Percentiles rank a stretch among this genome's conserved stretches.
These are phyloP conservation scores for Globisporangium okanoganense DNA, from an alignment of 352 stramenopile genomes.

Conservation along the genomic window DNA sequence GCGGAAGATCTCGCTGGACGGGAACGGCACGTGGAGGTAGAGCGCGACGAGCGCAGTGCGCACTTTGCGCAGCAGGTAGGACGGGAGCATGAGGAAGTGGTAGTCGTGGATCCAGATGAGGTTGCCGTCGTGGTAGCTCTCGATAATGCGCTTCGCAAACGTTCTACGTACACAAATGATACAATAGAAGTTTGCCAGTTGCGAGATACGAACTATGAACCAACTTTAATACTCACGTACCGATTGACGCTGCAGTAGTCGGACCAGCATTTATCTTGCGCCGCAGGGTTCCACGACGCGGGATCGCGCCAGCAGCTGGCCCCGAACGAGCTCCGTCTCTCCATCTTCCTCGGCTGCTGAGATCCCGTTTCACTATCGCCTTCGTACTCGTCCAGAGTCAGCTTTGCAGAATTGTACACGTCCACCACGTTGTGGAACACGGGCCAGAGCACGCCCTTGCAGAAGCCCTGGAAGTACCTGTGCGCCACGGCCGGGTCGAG, in stretches of 20 bases:
- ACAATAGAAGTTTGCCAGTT: not conserved
- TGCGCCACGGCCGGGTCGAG: conserved; percentile 84
- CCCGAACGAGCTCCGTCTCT: conserved; percentile 7
- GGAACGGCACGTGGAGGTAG: conserved; percentile 98
- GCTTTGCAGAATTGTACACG: conserved; percentile 89
- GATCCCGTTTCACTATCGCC: not conserved
- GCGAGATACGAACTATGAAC: too few relatives aligned
- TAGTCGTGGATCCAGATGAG: conserved; percentile 98
- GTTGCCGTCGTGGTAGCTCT: conserved; percentile 78
- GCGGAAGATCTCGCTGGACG: conserved; percentile 97
- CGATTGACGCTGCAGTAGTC: conserved; percentile 81
- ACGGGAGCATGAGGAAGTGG: conserved; percentile 97
- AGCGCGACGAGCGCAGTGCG: conserved; percentile 92
- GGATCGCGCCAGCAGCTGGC: conserved; percentile 46
- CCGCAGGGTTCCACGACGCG: conserved; percentile 74
- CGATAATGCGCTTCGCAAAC: conserved; percentile 48
- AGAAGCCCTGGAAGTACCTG: conserved; percentile 92
- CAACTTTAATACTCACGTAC: too few relatives aligned
- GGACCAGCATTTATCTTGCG: conserved; percentile 71
- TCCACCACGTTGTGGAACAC: conserved; percentile 97
- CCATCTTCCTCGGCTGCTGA: not conserved
- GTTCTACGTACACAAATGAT: conserved; percentile 16
- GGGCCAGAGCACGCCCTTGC: conserved; percentile 97
- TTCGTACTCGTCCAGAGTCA: conserved; percentile 46
- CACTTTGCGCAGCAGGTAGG: conserved; percentile 92